phyloP scores from a whole-genome alignment of 108 stramenopile genomes.

The Nitzschia putrida region DNA sequence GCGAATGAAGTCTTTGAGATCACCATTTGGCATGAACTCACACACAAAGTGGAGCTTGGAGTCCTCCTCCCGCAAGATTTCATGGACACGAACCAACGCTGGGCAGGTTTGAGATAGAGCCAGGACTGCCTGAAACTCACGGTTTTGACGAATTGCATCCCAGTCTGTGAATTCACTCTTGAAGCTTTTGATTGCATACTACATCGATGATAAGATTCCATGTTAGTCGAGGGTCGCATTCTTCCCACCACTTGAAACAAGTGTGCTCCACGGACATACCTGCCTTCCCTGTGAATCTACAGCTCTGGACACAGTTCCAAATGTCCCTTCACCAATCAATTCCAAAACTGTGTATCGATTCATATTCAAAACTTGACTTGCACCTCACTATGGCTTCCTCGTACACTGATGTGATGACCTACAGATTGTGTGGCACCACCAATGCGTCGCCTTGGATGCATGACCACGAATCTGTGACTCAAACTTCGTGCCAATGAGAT shows the following conservation, averaged over 20 bases:
- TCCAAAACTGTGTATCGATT: conserved; percentile 87
- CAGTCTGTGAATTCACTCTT: conserved; percentile 72
- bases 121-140: conserved; percentile 86
- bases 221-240: too few species aligned
- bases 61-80: conserved; percentile 91
- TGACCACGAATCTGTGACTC: too few species aligned
- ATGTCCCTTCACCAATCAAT: conserved; percentile 93
- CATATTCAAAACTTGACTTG: conserved; percentile 32
- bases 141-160: conserved; percentile 83
- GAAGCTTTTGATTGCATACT: conserved; percentile 75
- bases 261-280: conserved; percentile 44
- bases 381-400: too few species aligned
- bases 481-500: too few species aligned
- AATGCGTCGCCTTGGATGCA: too few species aligned
- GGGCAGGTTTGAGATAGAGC: conserved; percentile 28
- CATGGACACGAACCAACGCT: conserved; percentile 85
- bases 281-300: conserved; percentile 49
- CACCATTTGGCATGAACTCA: conserved; percentile 94
- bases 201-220: conserved; percentile 1
- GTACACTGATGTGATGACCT: too few species aligned
- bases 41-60: conserved; percentile 90
- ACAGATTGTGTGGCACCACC: too few species aligned
- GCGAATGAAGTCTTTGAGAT: conserved; percentile 86
- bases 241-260: too few species aligned
- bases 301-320: conserved; percentile 90